Evolutionary conservation across 2,329 filamentous ascomycete species (phyloP).

Genomic region (Massarina eburnea): DNA sequence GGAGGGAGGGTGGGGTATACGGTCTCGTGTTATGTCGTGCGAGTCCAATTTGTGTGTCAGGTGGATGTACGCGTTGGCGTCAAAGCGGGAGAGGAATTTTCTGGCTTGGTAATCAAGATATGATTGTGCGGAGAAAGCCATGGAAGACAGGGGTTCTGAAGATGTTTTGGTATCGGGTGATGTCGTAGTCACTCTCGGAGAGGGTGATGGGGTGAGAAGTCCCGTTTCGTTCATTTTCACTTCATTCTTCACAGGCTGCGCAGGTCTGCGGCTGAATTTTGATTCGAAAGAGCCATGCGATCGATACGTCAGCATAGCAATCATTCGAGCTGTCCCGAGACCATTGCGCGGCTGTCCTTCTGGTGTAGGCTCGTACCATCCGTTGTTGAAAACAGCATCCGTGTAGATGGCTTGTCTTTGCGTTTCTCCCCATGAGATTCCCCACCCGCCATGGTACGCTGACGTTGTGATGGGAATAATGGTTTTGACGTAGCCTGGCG

Average conservation of each 20-base stretch:
- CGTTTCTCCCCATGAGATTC: constrained; percentile 61
- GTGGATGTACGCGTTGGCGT: constrained; percentile 45
- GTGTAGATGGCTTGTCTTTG: constrained; percentile 54
- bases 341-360: constrained; percentile 37
- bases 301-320: constrained; percentile 46
- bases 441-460: constrained; percentile 59
- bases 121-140: constrained; percentile 39
- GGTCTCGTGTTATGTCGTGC: constrained; percentile 37
- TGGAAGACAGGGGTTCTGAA: constrained; percentile 45
- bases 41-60: constrained; percentile 44
- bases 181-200: constrained; percentile 6
- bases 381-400: constrained; percentile 37
- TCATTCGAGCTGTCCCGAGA: constrained; percentile 42
- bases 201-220: constrained; percentile 11
- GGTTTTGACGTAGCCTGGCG: constrained; percentile 52
- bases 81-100: constrained; percentile 44
- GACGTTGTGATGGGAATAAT: constrained; percentile 61
- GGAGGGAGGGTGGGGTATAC: constrained; percentile 5
- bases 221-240: neutral
- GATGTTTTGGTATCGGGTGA: neutral
- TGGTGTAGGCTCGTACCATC: constrained; percentile 37
- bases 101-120: constrained; percentile 45
- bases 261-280: constrained; percentile 34
- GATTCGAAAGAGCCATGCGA: constrained; percentile 39
- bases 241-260: neutral